Evolutionary conservation across 371 early-diverging fungal genomes (phyloP).

Genomic region (Fennellomyces sp.): DNA sequence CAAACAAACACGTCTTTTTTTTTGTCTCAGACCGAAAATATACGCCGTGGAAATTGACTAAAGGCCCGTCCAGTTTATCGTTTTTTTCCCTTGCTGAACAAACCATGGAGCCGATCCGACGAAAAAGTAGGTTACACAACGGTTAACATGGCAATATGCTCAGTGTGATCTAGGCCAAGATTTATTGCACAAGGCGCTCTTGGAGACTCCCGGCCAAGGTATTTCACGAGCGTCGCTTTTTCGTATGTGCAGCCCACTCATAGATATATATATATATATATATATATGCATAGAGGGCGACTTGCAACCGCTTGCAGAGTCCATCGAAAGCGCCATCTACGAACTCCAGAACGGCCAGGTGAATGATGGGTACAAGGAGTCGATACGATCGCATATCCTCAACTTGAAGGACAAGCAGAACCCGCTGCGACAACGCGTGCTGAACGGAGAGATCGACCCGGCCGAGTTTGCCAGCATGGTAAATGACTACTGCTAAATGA

Average conservation of each 20-base stretch:
- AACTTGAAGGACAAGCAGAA: slow-evolving; percentile 20
- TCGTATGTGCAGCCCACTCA: background rate
- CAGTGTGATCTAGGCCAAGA: slow-evolving; percentile 7
- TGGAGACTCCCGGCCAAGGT: background rate
- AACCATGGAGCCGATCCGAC: slow-evolving; percentile 3
- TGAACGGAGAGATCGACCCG: slow-evolving; percentile 14
- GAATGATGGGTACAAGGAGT: slow-evolving; percentile 16
- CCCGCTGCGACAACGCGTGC: slow-evolving; percentile 8
- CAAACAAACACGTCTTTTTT: no score
- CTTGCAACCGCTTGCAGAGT: slow-evolving; percentile 4
- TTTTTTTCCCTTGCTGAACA: background rate
- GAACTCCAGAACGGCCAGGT: slow-evolving; percentile 5
- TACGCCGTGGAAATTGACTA: no score
- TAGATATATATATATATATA: background rate
- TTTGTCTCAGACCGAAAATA: no score
- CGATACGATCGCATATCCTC: slow-evolving; percentile 19
- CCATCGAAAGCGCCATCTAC: slow-evolving; percentile 18
- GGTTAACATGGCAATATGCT: no score
- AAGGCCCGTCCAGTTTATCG: no score
- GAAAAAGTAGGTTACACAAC: slow-evolving; percentile 2
- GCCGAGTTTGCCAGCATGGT: slow-evolving; percentile 13
- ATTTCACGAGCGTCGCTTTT: background rate
- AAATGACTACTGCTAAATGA: background rate
- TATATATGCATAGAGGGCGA: background rate
- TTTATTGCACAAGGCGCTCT: slow-evolving; percentile 1